Percentiles rank a stretch among this genome's conserved stretches.
Evolutionary conservation across 2,329 filamentous ascomycete genomes (phyloP).

Genomic region (Albophoma yamanashiensis): DNA sequence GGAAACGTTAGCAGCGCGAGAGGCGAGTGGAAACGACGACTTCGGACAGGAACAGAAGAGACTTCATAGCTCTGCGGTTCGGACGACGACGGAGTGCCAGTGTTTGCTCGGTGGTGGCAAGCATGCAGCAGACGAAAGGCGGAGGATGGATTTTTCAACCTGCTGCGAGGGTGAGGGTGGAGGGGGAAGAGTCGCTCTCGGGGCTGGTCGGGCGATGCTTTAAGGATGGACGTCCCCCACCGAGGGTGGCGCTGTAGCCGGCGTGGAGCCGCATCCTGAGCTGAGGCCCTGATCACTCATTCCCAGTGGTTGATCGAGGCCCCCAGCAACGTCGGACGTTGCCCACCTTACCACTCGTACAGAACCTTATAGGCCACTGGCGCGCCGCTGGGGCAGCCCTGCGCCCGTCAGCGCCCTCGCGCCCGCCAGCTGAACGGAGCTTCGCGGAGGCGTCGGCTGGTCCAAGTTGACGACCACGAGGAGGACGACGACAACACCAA

Average conservation of each 20-base stretch:
- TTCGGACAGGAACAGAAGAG: not conserved
- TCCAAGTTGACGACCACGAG: not conserved
- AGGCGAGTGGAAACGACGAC: not conserved
- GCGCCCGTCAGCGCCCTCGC: not conserved
- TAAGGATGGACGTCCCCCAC: not conserved
- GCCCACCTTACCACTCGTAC: too few species aligned
- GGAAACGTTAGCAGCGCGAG: slow-evolving; percentile 10
- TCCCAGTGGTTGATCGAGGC: too few species aligned
- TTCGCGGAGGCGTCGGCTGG: not conserved
- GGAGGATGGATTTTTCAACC: not conserved
- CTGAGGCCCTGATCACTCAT: too few species aligned
- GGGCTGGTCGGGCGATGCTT: not conserved
- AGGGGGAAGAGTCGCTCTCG: not conserved
- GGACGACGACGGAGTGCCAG: not conserved
- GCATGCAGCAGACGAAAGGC: not conserved
- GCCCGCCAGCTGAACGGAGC: not conserved
- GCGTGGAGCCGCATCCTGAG: not conserved
- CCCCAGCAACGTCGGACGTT: too few species aligned
- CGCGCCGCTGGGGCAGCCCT: not conserved
- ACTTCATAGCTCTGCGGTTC: slow-evolving; percentile 2
- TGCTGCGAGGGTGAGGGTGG: not conserved
- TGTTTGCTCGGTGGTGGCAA: not conserved
- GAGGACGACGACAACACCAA: too few species aligned
- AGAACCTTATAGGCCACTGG: too few species aligned
- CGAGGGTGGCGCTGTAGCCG: not conserved